Conservation (phyloP, 495 filamentous ascomycete species). For the Aspergillus funiculosus region DNA sequence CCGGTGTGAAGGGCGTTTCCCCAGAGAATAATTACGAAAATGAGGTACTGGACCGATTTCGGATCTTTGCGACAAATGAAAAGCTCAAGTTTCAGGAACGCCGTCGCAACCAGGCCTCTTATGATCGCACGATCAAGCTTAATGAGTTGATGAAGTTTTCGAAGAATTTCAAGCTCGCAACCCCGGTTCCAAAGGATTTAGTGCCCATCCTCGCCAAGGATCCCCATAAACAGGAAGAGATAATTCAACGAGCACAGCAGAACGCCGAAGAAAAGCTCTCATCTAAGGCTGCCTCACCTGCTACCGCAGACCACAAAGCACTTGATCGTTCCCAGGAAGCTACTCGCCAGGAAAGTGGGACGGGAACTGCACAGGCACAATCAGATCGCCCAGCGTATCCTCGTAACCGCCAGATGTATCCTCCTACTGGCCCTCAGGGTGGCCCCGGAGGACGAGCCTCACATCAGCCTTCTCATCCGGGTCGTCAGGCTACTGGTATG, state of each 20-base stretch:
- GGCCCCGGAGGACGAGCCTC: conserved; percentile 30
- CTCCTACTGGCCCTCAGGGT: conserved; percentile 43
- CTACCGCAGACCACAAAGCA: conserved; percentile 36
- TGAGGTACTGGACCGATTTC: conserved; percentile 74
- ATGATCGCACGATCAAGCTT: conserved; percentile 82
- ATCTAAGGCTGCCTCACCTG: conserved; percentile 28
- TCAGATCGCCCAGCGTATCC: conserved; percentile 42
- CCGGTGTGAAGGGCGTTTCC: conserved; percentile 56
- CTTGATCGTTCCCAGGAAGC: conserved; percentile 27
- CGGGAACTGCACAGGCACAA: conserved; percentile 29
- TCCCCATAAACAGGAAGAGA: conserved; percentile 81
- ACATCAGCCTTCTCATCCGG: conserved; percentile 39
- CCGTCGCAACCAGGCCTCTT: conserved; percentile 58
- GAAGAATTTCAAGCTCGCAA: conserved; percentile 84
- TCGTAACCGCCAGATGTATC: conserved; percentile 41
- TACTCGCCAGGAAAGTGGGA: conserved; percentile 28
- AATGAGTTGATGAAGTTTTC: conserved; percentile 95
- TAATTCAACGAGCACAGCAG: conserved; percentile 75
- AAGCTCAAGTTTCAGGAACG: conserved; percentile 66
- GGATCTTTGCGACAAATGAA: conserved; percentile 71
- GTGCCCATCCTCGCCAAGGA: conserved; percentile 96
- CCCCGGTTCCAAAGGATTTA: conserved; percentile 84
- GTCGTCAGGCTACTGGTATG: conserved; percentile 41
- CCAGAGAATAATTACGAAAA: conserved; percentile 58
- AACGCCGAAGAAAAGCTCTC: conserved; percentile 56